phyloP scores from a whole-genome alignment of 495 filamentous ascomycete genomes.

The Hyaloscypha hepaticicola region DNA sequence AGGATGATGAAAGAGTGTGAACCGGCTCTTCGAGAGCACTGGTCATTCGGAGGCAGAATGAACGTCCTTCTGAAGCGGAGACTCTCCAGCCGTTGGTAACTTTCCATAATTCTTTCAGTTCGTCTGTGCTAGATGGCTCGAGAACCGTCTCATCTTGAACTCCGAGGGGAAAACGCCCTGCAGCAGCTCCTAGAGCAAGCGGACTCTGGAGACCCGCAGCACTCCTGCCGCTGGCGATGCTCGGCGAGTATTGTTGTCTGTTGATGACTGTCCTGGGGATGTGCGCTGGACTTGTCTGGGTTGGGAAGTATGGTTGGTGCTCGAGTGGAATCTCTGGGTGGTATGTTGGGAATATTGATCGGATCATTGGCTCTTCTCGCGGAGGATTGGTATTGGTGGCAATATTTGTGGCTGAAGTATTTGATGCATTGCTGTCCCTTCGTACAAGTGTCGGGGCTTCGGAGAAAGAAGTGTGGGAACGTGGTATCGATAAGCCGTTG shows the following conservation, averaged over 20 bases:
- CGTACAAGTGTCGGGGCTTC: slow-evolving; percentile 50
- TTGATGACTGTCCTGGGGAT: slow-evolving; percentile 57
- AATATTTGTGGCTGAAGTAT: slow-evolving; percentile 48
- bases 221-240: slow-evolving; percentile 29
- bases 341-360: slow-evolving; percentile 80
- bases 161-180: slow-evolving; percentile 38
- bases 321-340: slow-evolving; percentile 67
- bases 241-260: slow-evolving; percentile 54
- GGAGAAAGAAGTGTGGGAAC: slow-evolving; percentile 49
- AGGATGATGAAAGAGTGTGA: slow-evolving; percentile 50
- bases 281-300: slow-evolving; percentile 50
- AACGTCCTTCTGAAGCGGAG: slow-evolving; percentile 46
- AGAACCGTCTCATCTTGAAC: slow-evolving; percentile 45
- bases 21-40: slow-evolving; percentile 47
- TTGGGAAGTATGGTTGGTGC: slow-evolving; percentile 68
- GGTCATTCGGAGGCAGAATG: slow-evolving; percentile 50
- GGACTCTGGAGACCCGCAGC: slow-evolving; percentile 33
- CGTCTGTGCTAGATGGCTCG: slow-evolving; percentile 47
- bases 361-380: slow-evolving; percentile 46
- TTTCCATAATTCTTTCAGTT: slow-evolving; percentile 54
- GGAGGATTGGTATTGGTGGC: slow-evolving; percentile 25
- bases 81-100: slow-evolving; percentile 56
- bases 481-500: slow-evolving; percentile 38
- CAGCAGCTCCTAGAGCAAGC: slow-evolving; percentile 32
- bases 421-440: slow-evolving; percentile 45